phyloP scores from a whole-genome alignment of 2,329 filamentous ascomycete genomes.

The Apiospora marii region DNA sequence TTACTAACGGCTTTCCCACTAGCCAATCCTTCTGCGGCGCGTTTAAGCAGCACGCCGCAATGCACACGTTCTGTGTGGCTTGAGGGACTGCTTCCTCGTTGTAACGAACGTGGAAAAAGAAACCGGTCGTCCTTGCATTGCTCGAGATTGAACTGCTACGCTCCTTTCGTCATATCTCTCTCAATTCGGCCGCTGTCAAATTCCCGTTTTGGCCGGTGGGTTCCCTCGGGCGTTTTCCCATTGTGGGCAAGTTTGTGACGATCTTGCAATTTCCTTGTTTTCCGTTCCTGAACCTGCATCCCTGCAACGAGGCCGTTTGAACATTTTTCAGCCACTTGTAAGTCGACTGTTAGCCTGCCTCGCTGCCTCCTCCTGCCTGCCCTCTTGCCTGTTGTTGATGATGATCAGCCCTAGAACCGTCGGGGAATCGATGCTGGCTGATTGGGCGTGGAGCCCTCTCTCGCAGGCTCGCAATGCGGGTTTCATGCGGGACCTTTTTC shows the following conservation, averaged over 20 bases:
- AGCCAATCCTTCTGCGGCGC: not conserved
- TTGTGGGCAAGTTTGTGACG: not conserved
- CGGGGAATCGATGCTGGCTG: not conserved
- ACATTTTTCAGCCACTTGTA: not conserved
- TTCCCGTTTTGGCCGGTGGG: slow-evolving; percentile 9
- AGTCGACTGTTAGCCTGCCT: not conserved
- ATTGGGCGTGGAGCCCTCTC: not conserved
- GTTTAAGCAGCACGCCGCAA: not conserved
- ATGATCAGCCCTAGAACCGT: slow-evolving; percentile 14
- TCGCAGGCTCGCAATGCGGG: not conserved
- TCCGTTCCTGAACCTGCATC: slow-evolving; percentile 5
- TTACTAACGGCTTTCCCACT: not conserved
- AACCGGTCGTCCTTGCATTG: not conserved
- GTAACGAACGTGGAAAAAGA: not conserved
- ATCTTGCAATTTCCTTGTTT: slow-evolving; percentile 18
- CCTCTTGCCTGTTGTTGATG: not conserved
- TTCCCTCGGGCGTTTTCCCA: not conserved
- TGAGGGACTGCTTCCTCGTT: not conserved
- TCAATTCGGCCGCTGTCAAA: not conserved
- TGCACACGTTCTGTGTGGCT: not conserved
- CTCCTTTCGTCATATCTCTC: slow-evolving; percentile 3
- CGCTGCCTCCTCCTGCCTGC: not conserved
- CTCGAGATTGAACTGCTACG: slow-evolving; percentile 11
- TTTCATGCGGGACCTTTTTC: not conserved
- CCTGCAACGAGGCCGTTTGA: slow-evolving; percentile 2